A percentile compares a stretch with the other conserved stretches of the same genome.
Evolutionary conservation across 768 basidiomycete genomes (phyloP).

Genomic region (Leccinellum rugosiceps): DNA sequence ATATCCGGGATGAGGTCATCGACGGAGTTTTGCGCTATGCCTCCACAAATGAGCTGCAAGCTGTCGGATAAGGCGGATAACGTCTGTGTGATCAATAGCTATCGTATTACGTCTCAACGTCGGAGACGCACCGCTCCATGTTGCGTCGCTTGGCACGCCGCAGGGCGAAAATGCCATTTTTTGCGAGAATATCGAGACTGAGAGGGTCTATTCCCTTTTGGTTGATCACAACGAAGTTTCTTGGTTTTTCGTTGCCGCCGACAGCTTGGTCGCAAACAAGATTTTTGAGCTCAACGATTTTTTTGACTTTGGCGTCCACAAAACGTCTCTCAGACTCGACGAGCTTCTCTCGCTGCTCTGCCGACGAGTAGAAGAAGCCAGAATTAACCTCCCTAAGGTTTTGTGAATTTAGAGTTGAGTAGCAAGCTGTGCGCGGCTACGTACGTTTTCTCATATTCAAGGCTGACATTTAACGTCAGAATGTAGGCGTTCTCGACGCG

Average conservation of each 20-base stretch:
- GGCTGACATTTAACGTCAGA: slow-evolving; percentile 91
- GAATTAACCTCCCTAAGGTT: slow-evolving; percentile 91
- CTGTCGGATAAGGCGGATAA: slow-evolving; percentile 38
- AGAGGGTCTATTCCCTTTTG: slow-evolving; percentile 99
- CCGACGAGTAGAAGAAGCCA: slow-evolving; percentile 97
- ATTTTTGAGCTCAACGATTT: slow-evolving; percentile 96
- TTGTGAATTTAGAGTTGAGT: slow-evolving; percentile 17
- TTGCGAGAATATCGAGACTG: slow-evolving; percentile 91
- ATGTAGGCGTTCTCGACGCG: slow-evolving; percentile 95
- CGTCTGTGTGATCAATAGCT: slow-evolving; percentile 19
- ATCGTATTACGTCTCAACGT: slow-evolving; percentile 27
- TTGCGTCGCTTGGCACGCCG: slow-evolving; percentile 96
- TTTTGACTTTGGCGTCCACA: slow-evolving; percentile 90
- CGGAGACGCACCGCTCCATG: slow-evolving; percentile 80
- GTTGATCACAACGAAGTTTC: slow-evolving; percentile 93
- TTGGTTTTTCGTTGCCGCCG: slow-evolving; percentile 74
- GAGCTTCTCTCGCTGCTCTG: slow-evolving; percentile 97
- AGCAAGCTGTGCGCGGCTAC: slow-evolving; percentile 33
- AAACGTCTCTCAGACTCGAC: slow-evolving; percentile 96
- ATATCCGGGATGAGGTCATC: slow-evolving; percentile 91
- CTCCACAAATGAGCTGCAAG: slow-evolving; percentile 91
- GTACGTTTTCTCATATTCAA: slow-evolving; percentile 99
- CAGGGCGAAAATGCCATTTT: slow-evolving; percentile 93
- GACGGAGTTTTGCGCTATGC: slow-evolving; percentile 95
- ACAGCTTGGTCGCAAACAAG: slow-evolving; percentile 92